phyloP scores from a whole-genome alignment of 352 stramenopile genomes.

The Globisporangium yorkense region DNA sequence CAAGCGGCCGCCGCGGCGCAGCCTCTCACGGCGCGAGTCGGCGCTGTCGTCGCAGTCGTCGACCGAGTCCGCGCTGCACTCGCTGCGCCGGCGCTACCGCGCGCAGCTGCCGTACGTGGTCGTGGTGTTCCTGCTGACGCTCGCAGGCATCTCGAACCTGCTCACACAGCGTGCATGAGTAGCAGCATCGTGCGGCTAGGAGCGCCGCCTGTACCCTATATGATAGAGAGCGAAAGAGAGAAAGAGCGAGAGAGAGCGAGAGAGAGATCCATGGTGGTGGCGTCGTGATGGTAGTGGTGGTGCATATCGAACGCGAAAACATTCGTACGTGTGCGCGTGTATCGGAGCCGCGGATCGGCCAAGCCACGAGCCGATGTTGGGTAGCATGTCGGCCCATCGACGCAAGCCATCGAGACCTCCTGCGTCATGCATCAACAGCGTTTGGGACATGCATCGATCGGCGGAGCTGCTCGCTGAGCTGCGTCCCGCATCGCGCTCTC shows the following conservation, averaged over 20 bases:
- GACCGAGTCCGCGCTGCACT: conserved; percentile 2
- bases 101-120: conserved; percentile 26
- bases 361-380: too few relatives aligned
- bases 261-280: not conserved
- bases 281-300: not conserved
- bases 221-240: not conserved
- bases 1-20: not conserved
- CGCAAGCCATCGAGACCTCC: too few relatives aligned
- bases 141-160: conserved; percentile 25
- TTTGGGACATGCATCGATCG: too few relatives aligned
- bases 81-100: conserved; percentile 17
- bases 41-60: not conserved
- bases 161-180: conserved; percentile 1
- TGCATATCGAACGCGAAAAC: not conserved
- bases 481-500: too few relatives aligned
- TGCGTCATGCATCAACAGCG: too few relatives aligned
- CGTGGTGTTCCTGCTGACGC: conserved; percentile 21
- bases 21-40: not conserved
- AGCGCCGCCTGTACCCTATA: not conserved
- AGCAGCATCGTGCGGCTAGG: not conserved
- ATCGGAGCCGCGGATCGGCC: not conserved
- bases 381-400: not conserved
- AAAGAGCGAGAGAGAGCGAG: not conserved
- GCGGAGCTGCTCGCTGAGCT: too few relatives aligned
- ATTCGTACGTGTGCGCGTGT: not conserved